Evolutionary conservation across 1,284 basidiomycete genomes (phyloP).

Genomic region (Rhodofomes roseus): DNA sequence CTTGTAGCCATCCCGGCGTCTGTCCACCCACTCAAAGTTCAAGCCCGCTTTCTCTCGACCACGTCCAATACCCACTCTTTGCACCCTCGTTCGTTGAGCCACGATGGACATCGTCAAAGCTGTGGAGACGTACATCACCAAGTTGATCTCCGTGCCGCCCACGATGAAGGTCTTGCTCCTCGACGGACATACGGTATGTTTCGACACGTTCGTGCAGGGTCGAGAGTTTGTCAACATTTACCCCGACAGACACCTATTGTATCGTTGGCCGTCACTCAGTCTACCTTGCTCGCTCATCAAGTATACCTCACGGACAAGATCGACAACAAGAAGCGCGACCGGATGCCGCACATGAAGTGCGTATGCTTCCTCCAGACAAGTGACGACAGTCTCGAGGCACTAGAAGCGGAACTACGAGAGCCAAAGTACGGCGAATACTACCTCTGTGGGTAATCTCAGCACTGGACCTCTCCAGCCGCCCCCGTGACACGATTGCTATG

Average conservation of each 20-base stretch:
- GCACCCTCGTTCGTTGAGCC: not conserved
- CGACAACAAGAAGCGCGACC: constrained; percentile 85
- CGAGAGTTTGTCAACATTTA: not conserved
- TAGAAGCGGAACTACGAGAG: constrained; percentile 82
- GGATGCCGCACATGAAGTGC: constrained; percentile 96
- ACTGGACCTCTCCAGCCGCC: constrained; percentile 13
- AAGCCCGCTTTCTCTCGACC: too few species aligned
- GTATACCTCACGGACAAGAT: constrained; percentile 98
- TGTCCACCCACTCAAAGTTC: too few species aligned
- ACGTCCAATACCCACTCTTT: not conserved
- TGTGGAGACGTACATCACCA: constrained; percentile 90
- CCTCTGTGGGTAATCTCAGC: constrained; percentile 73
- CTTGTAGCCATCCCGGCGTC: too few species aligned
- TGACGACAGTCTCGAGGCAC: constrained; percentile 76
- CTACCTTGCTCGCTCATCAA: constrained; percentile 90
- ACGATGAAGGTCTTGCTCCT: constrained; percentile 98
- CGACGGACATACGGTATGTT: constrained; percentile 88
- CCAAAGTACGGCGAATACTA: constrained; percentile 97
- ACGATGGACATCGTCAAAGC: constrained; percentile 95
- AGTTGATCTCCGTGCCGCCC: constrained; percentile 81
- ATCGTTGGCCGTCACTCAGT: constrained; percentile 93
- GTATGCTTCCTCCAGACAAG: constrained; percentile 88
- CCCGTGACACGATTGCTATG: constrained; percentile 8
- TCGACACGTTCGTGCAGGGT: not conserved
- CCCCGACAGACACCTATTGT: constrained; percentile 92